These are phyloP conservation scores for Sonneratia caseolaris DNA, from an alignment of 345 rosid species.

Conservation along the genomic window DNA sequence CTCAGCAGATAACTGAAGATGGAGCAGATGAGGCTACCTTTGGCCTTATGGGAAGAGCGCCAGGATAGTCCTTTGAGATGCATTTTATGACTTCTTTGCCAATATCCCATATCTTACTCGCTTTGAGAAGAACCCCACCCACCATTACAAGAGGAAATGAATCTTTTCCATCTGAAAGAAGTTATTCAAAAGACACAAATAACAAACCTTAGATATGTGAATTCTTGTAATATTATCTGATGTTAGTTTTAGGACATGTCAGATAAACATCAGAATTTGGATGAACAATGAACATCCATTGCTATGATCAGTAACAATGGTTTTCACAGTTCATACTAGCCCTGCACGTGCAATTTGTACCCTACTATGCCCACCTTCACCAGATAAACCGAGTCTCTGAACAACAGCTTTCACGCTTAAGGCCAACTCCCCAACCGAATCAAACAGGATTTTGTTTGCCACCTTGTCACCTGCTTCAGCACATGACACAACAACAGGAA, in stretches of 20 bases:
- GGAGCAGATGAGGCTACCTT: constrained; percentile 30
- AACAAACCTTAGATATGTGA: not conserved
- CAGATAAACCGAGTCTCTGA: constrained; percentile 50
- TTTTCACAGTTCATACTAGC: not conserved
- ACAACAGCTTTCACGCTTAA: constrained; percentile 71
- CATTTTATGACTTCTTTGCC: constrained; percentile 52
- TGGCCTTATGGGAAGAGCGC: constrained; percentile 30
- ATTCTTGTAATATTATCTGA: not conserved
- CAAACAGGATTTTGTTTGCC: constrained; percentile 43
- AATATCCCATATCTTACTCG: constrained; percentile 57
- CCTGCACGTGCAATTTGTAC: not conserved
- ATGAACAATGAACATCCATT: not conserved
- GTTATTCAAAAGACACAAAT: not conserved
- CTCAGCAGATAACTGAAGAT: not conserved
- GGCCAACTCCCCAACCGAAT: constrained; percentile 56
- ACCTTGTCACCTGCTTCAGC: constrained; percentile 68
- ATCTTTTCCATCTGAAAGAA: constrained; percentile 45
- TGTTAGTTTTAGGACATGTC: not conserved
- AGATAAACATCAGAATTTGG: not conserved
- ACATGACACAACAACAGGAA: constrained; percentile 60
- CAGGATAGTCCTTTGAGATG: constrained; percentile 34
- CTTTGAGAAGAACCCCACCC: constrained; percentile 62
- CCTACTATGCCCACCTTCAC: constrained; percentile 34
- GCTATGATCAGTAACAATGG: not conserved
- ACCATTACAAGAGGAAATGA: constrained; percentile 70